phyloP scores from a whole-genome alignment of 352 stramenopile species.

The Phytophthora ramorum region DNA sequence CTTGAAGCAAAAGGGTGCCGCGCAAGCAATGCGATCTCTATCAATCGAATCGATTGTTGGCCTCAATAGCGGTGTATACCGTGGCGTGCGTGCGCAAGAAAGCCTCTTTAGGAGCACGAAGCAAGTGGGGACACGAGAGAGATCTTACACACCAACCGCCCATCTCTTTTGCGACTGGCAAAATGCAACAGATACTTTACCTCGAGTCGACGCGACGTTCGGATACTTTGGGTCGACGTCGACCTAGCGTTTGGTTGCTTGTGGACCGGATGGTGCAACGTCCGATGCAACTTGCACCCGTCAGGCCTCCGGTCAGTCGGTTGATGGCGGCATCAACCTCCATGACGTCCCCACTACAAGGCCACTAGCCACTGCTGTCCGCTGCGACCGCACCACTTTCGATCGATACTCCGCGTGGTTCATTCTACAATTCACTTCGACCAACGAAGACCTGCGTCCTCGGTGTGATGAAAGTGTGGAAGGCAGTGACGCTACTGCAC shows the following conservation, averaged over 20 bases:
- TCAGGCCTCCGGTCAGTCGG: constrained; percentile 9
- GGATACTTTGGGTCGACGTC: not conserved
- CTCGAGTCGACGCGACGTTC: not conserved
- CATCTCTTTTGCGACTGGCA: constrained; percentile 16
- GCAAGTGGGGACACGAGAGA: not conserved
- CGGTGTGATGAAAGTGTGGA: constrained; percentile 19
- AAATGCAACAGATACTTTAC: constrained; percentile 19
- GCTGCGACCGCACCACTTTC: not conserved
- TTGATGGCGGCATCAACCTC: not conserved
- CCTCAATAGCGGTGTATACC: too few species aligned
- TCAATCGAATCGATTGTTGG: too few species aligned
- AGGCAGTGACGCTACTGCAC: constrained; percentile 13
- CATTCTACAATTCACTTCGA: constrained; percentile 35
- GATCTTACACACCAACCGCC: not conserved
- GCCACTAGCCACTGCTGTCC: constrained; percentile 1
- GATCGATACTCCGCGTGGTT: not conserved
- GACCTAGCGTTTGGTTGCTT: constrained; percentile 10
- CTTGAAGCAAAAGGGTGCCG: constrained; percentile 14
- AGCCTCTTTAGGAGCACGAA: too few species aligned
- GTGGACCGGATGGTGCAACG: constrained; percentile 14
- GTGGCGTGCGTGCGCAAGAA: too few species aligned
- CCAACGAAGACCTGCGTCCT: constrained; percentile 15
- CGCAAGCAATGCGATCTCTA: too few species aligned
- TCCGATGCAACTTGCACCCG: constrained; percentile 20
- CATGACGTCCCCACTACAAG: not conserved